Base-by-base conservation (phyloP, 2,329 filamentous ascomycete genomes). In the Colletotrichum destructivum region DNA sequence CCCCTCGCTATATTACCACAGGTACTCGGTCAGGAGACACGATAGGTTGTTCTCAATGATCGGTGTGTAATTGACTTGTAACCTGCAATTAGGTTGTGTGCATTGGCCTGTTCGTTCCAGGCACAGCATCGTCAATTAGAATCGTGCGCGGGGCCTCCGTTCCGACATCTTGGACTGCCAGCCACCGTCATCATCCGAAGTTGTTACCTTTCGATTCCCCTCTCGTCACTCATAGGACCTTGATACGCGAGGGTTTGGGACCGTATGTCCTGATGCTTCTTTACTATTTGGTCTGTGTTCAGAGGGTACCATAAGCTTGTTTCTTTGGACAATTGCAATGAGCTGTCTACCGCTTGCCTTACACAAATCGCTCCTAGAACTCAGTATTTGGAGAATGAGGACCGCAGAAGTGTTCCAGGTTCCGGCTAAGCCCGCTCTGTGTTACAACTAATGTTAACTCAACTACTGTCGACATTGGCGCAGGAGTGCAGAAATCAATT, bases 401-500 rank as follows among this genome's bases (percentile, higher is more conserved):
- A 26, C 26, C 26, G 26, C 26, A 26, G 3, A 31, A 31, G 31
- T 31, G 31, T 31, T 31, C 31, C 31, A 7, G 31, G 31, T 31
- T 31, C 31, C 31, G 5, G 31, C 31, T 31, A 31, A 8, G 5
- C 31, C 7, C 31, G 7, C 31, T 31, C 31, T 31, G 31, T 31
- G 31, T 31, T 31, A 31, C 31, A 31, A 31, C 31, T 8, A 31
- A 31, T 31, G 31, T 31, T 31, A 3, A 4, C 23, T 35, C 38
- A 47, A 26, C 6, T 21, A 6, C 8, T 18, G 12, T 59, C 11
- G 51, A 46, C 18, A 59, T 61, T 55, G 44, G 69, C 57, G 51
- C 66, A 47, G 57, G 56, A 73, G 44, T 85, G 83, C 76, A 68
- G 77, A 23, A 81, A 78, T 66, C 74, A 77, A 18, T 77, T 84